Percentiles rank a stretch among this genome's conserved stretches.
These are phyloP conservation scores for Paramecium caudatum DNA, from an alignment of 73 alveolate species.

Conservation along the genomic window DNA sequence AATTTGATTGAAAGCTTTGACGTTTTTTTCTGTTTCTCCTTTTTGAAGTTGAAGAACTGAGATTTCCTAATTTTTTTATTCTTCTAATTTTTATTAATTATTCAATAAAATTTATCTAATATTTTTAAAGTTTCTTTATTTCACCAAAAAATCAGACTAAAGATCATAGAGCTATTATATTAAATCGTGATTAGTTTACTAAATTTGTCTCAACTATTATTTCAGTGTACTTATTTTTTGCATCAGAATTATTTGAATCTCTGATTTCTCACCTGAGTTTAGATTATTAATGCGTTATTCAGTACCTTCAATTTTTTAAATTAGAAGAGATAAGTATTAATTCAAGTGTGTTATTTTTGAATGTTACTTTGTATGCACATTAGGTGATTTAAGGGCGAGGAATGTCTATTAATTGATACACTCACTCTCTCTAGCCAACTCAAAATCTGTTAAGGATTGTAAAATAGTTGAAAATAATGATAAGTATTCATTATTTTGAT, in stretches of 20 bases:
- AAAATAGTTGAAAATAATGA: neutral
- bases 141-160: neutral
- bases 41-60: neutral
- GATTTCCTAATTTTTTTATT: neutral
- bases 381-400: neutral
- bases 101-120: neutral
- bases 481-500: neutral
- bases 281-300: neutral
- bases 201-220: neutral
- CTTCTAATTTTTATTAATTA: neutral
- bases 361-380: conserved; percentile 36
- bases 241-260: neutral
- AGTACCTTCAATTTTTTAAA: neutral
- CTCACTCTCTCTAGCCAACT: conserved; percentile 27
- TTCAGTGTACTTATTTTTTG: neutral
- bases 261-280: neutral
- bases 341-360: neutral
- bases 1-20: neutral
- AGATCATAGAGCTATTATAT: conserved; percentile 7
- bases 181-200: neutral
- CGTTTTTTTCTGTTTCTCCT: neutral
- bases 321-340: neutral
- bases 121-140: neutral
- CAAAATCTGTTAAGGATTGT: conserved; percentile 28
- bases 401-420: conserved; percentile 39